Evolutionary conservation across 1,139 yeast genomes (phyloP).

Genomic region (Pichia sp.): DNA sequence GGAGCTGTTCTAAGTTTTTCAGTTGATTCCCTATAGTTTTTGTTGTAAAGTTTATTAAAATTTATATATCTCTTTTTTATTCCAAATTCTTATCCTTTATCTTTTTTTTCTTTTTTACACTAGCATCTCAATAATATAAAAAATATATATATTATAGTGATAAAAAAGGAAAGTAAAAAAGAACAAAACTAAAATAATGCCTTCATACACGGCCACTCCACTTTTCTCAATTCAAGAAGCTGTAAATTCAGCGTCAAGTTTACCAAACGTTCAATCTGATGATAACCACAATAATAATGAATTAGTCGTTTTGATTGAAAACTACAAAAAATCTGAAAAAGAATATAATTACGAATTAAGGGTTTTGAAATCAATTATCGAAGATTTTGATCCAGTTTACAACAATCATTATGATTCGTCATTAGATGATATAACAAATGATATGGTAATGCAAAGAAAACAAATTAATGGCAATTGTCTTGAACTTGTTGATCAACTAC

Average conservation of each 20-base stretch:
- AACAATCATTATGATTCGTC: conserved; percentile 26
- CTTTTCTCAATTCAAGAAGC: conserved; percentile 21
- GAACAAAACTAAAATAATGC: too few relatives aligned
- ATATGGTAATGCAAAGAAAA: too few relatives aligned
- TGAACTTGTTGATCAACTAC: too few relatives aligned
- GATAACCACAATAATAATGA: too few relatives aligned
- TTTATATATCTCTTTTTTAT: too few relatives aligned
- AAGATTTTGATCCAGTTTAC: conserved; percentile 24
- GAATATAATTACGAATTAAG: conserved; percentile 20
- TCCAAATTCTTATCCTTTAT: too few relatives aligned
- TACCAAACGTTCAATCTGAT: conserved; percentile 5
- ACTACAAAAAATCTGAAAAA: conserved; percentile 16
- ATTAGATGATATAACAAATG: conserved; percentile 22
- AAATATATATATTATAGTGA: neutral
- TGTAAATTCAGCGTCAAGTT: conserved; percentile 11
- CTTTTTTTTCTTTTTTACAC: too few relatives aligned
- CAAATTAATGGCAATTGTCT: conserved; percentile 16
- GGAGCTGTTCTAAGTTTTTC: too few relatives aligned
- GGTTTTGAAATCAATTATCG: conserved; percentile 17
- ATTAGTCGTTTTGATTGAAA: neutral
- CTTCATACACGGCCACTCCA: conserved; percentile 17
- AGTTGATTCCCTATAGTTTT: too few relatives aligned
- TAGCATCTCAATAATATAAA: too few relatives aligned
- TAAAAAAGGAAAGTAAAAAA: too few relatives aligned
- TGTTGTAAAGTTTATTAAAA: too few relatives aligned